A percentile compares a stretch with the other conserved stretches of the same genome.
These are phyloP conservation scores for Aschersonia sp. DNA, from an alignment of 2,329 filamentous ascomycete species.

Conservation along the genomic window DNA sequence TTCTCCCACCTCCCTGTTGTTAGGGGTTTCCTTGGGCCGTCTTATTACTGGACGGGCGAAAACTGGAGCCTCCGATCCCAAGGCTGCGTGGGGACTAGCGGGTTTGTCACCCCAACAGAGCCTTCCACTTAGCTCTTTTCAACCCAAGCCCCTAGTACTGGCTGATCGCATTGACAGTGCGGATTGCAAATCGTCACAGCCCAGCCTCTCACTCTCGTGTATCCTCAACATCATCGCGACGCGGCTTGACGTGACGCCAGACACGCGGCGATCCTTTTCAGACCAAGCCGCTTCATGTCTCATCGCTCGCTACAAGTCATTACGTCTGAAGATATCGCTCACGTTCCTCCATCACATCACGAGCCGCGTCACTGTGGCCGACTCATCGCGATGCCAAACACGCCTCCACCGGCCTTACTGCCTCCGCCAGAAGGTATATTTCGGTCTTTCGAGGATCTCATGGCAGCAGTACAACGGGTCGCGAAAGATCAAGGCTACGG, in stretches of 20 bases:
- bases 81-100: too few relatives aligned
- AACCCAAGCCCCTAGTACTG: background rate
- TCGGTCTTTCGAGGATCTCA: slow-evolving; percentile 42
- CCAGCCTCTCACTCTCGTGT: slow-evolving; percentile 16
- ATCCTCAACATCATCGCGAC: slow-evolving; percentile 3
- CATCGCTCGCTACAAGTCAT: too few relatives aligned
- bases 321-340: too few relatives aligned
- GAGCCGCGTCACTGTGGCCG: slow-evolving; percentile 16
- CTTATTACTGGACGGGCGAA: too few relatives aligned
- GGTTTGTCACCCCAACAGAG: too few relatives aligned
- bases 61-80: too few relatives aligned
- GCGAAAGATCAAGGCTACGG: slow-evolving; percentile 49
- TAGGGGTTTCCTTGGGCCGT: too few relatives aligned
- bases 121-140: background rate
- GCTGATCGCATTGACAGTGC: slow-evolving; percentile 19
- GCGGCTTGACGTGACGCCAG: background rate
- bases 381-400: slow-evolving; percentile 28
- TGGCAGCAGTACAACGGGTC: slow-evolving; percentile 41
- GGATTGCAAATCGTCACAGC: slow-evolving; percentile 27
- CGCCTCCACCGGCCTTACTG: slow-evolving; percentile 31
- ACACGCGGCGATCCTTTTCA: background rate
- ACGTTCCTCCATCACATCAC: slow-evolving; percentile 3
- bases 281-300: too few relatives aligned
- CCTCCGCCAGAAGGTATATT: slow-evolving; percentile 48
- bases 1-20: too few relatives aligned